phyloP scores from a whole-genome alignment of 2,329 filamentous ascomycete species.

The Diaporthe sp. region DNA sequence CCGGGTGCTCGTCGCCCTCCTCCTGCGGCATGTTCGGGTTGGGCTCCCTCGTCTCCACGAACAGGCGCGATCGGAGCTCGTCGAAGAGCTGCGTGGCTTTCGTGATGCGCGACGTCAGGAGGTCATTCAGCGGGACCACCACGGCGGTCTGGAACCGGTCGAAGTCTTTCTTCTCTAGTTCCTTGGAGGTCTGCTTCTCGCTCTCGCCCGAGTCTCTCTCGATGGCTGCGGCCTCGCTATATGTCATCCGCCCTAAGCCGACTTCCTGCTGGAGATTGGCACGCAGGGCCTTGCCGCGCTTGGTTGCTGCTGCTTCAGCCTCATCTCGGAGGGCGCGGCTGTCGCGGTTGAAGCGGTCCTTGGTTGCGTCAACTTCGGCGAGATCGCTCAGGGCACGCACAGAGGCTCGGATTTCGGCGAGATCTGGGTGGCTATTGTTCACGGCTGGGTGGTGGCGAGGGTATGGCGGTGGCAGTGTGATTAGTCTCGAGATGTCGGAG shows the following conservation, averaged over 20 bases:
- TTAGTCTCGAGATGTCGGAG: constrained; percentile 89
- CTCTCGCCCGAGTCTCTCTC: constrained; percentile 80
- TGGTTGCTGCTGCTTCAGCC: constrained; percentile 60
- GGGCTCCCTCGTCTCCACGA: constrained; percentile 75
- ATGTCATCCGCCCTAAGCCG: constrained; percentile 81
- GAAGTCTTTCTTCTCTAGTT: constrained; percentile 83
- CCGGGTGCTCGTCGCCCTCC: constrained; percentile 94
- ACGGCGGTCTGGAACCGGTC: constrained; percentile 87
- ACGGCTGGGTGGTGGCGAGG: constrained; percentile 95
- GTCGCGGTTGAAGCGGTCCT: constrained; percentile 69
- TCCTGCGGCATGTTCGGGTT: constrained; percentile 90
- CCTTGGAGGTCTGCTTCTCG: constrained; percentile 79
- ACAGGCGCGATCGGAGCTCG: constrained; percentile 78
- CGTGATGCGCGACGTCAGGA: constrained; percentile 81
- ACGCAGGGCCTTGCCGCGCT: constrained; percentile 74
- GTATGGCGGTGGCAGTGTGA: constrained; percentile 93
- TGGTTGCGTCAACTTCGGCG: constrained; percentile 76
- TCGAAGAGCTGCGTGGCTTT: constrained; percentile 83
- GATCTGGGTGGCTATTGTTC: constrained; percentile 93
- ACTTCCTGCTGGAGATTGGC: constrained; percentile 84
- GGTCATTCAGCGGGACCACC: constrained; percentile 84
- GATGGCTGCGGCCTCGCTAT: constrained; percentile 84
- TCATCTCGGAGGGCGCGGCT: constrained; percentile 71
- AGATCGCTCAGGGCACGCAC: constrained; percentile 82
- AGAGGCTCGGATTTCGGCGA: constrained; percentile 80